A percentile compares a stretch with the other conserved stretches of the same genome.
Evolutionary conservation across 768 basidiomycete genomes (phyloP).

Genomic region (Amanita exitialis): DNA sequence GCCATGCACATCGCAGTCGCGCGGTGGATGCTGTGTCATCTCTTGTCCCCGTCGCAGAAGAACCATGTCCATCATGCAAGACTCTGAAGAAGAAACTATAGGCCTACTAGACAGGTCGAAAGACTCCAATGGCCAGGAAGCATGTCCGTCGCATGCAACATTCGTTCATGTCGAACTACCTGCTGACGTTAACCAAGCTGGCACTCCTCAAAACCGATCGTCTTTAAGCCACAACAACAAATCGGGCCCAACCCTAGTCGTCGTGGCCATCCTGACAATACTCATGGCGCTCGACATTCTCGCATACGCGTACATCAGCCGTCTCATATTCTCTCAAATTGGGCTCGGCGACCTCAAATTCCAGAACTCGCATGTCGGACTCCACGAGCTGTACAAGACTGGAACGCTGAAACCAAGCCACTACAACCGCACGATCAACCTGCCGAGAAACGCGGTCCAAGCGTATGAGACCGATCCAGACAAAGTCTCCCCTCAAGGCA

Average conservation of each 20-base stretch:
- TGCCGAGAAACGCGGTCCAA: not conserved
- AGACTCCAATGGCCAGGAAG: not conserved
- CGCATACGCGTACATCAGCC: constrained; percentile 13
- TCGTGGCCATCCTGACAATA: constrained; percentile 8
- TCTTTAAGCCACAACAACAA: not conserved
- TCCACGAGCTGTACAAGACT: not conserved
- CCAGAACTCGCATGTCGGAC: not conserved
- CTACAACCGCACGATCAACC: not conserved
- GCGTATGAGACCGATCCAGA: not conserved
- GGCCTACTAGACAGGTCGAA: constrained; percentile 1
- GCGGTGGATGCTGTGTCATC: not conserved
- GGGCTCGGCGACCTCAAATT: not conserved
- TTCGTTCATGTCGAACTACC: not conserved
- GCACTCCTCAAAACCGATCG: not conserved
- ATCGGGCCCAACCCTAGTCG: not conserved
- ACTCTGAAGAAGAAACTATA: not conserved
- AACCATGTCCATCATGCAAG: not conserved
- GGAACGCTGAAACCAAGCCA: not conserved
- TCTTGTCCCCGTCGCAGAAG: not conserved
- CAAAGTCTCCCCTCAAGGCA: not conserved
- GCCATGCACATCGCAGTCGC: not conserved
- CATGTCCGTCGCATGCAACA: not conserved
- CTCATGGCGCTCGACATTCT: constrained; percentile 16
- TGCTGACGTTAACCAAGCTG: not conserved
- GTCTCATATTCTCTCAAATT: constrained; percentile 7